phyloP scores from a whole-genome alignment of 129 eudicot genomes.

The Logfia minima region DNA sequence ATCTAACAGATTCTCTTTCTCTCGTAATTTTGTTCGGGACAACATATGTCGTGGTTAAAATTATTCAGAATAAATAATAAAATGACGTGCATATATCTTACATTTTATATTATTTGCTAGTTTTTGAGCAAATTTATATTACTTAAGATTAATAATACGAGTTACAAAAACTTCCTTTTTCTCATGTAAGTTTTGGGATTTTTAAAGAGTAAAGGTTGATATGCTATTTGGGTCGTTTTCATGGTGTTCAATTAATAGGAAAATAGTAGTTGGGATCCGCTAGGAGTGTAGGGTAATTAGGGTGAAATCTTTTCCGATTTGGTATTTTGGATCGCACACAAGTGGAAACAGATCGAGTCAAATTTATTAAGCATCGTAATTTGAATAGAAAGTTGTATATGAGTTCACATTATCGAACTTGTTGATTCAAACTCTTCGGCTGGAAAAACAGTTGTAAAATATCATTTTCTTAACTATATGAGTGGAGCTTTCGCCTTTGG shows the following conservation, averaged over 20 bases:
- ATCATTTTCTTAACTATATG: no score
- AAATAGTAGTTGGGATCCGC: neutral
- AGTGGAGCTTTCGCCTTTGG: no score
- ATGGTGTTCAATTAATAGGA: neutral
- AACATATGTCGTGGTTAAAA: no score
- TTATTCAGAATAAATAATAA: no score
- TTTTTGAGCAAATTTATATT: no score
- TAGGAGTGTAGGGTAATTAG: neutral
- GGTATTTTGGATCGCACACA: neutral
- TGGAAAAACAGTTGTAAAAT: no score
- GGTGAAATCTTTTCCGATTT: neutral
- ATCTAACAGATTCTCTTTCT: no score
- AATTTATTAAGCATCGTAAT: neutral
- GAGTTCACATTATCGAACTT: neutral
- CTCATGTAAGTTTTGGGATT: neutral
- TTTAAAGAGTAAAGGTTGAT: neutral
- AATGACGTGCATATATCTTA: no score
- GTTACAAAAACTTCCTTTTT: no score
- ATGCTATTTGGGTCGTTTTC: neutral
- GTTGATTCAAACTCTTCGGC: no score
- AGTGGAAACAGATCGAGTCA: neutral
- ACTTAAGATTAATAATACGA: no score
- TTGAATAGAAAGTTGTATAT: neutral
- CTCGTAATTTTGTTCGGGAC: no score
- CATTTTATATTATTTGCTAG: neutral